Base-by-base conservation (phyloP, 441 rosid species). In the Metrosideros polymorpha region DNA sequence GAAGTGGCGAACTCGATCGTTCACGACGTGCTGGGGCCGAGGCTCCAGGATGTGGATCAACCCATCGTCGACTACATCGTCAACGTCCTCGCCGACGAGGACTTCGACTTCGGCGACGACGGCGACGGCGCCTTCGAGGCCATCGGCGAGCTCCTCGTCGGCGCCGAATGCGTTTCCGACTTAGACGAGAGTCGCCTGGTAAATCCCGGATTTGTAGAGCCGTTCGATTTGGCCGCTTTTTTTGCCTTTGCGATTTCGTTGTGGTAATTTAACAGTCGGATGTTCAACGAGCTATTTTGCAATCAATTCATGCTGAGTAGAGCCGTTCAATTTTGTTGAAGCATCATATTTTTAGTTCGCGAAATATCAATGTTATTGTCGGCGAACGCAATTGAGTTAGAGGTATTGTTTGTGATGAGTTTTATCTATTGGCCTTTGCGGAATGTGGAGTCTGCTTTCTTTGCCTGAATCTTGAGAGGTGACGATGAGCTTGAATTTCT, bases 61-160 rank as follows among this genome's bases (percentile, higher is more conserved):
- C 99, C 99, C 22, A 96, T 98, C 87, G 90, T 96, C 86, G 99
- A 96, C 35, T 96, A 96, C 95, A 95, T 98, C 91, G 91, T 96
- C 91, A 98, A 96, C 87, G 99, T 98, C 88, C 99, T 98, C 85
- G 99, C 99, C 57, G 99, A 96, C 88, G 98, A 96, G 54, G 99
- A 95, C 90, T 96, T 98, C 92, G 99, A 98, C 88, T 96, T 95
- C 90, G 99, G 99, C 83, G 95, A 92, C 84, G 95, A 95, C 75
- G 99, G 99, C 10, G 97, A 94, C n/a, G 99, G 99, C 88, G 97
- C 95, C 83, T 93, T 93, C 76, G 97, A 98, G 53, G 95, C 99
- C 88, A 89, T 98, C 86, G 99, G 99, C 47, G 98, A 96, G 90
- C 96, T 98, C 79, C 99, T 98, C 52, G 94, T 98, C 47, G 95